Percentiles rank a stretch among this genome's conserved stretches.
phyloP scores from a whole-genome alignment of 2,329 filamentous ascomycete species.

The Monosporascus sp. region DNA sequence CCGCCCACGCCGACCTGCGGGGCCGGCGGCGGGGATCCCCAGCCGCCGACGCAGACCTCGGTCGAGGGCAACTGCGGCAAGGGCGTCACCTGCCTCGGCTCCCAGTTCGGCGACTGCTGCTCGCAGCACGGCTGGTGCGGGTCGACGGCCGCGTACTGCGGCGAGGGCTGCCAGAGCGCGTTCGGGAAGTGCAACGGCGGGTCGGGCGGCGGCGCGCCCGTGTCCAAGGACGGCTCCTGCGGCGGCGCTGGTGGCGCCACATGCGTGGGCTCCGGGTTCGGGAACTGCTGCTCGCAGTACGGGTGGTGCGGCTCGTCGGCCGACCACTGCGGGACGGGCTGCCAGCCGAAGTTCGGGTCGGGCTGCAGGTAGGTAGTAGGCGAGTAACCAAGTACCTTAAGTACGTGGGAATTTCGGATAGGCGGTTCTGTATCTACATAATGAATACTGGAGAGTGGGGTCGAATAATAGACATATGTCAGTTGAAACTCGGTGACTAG shows the following conservation, averaged over 20 bases:
- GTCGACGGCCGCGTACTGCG: constrained; percentile 33
- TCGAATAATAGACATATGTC: too few species aligned
- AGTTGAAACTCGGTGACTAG: too few species aligned
- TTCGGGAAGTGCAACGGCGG: constrained; percentile 22
- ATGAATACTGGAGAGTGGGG: too few species aligned
- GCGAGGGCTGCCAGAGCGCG: constrained; percentile 30
- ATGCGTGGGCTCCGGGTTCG: constrained; percentile 24
- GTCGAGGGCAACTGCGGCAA: constrained; percentile 21
- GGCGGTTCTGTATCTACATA: too few species aligned
- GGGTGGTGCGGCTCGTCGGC: constrained; percentile 33
- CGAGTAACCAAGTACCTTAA: background rate
- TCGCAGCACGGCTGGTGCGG: constrained; percentile 33
- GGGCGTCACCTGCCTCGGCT: constrained; percentile 23
- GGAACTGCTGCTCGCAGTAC: constrained; percentile 27
- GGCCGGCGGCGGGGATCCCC: constrained; percentile 8
- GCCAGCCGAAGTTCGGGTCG: constrained; percentile 30
- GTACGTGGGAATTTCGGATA: too few species aligned
- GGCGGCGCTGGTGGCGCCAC: constrained; percentile 17
- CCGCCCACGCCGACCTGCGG: constrained; percentile 24
- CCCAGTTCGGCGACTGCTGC: constrained; percentile 25
- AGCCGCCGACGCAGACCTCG: constrained; percentile 14
- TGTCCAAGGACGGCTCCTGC: constrained; percentile 22
- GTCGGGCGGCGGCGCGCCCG: constrained; percentile 17
- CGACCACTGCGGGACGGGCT: constrained; percentile 35
- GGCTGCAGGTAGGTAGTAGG: constrained; percentile 10